Conservation (phyloP, 306 rosid species). For the Cucurbita pepo region DNA sequence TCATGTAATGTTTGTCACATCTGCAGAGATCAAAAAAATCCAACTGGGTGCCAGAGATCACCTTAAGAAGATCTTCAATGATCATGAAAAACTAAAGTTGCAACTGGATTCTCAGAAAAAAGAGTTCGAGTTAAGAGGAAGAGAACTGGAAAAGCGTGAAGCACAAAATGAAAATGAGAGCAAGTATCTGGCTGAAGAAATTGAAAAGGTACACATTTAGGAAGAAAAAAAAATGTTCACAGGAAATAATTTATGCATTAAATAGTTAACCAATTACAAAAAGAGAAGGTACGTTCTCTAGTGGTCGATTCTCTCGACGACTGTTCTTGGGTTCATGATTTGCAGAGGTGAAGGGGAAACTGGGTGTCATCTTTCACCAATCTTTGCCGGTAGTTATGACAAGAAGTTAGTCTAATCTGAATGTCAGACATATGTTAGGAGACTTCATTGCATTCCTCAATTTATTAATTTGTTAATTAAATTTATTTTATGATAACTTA, state of each 20-base stretch:
- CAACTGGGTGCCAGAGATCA: slow-evolving; percentile 80
- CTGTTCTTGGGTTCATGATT: neutral
- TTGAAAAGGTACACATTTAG: slow-evolving; percentile 43
- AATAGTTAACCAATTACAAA: neutral
- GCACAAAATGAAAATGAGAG: slow-evolving; percentile 69
- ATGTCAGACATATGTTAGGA: neutral
- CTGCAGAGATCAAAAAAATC: slow-evolving; percentile 64
- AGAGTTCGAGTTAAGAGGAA: slow-evolving; percentile 52
- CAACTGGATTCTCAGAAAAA: slow-evolving; percentile 72
- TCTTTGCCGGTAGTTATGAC: neutral
- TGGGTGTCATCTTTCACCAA: neutral
- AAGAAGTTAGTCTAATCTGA: neutral
- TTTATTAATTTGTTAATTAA: neutral
- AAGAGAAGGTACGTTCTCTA: neutral
- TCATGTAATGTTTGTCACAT: neutral
- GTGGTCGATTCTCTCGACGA: neutral
- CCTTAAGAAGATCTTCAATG: slow-evolving; percentile 61
- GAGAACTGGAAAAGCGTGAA: slow-evolving; percentile 81
- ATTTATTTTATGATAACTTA: too few species aligned
- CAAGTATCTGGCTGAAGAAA: slow-evolving; percentile 60
- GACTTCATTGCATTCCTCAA: neutral
- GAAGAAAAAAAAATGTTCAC: neutral
- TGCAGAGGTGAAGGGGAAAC: neutral
- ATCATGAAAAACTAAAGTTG: slow-evolving; percentile 61
- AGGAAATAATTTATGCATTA: neutral